Evolutionary conservation across 1,284 basidiomycete genomes (phyloP).

Genomic region (Cutaneotrichosporon arboriforme): DNA sequence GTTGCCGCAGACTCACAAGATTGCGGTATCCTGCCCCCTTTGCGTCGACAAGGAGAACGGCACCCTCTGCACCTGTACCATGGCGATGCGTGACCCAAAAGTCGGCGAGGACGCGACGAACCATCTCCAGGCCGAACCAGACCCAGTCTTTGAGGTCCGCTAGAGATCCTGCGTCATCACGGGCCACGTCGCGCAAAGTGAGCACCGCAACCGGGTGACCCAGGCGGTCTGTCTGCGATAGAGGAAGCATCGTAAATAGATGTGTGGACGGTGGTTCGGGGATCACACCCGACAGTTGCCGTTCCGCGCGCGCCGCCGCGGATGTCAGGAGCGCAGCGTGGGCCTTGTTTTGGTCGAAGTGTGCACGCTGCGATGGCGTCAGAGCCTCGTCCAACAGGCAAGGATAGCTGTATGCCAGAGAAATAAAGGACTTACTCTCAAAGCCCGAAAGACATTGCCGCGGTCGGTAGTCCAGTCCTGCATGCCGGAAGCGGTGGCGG

Average conservation of each 20-base stretch:
- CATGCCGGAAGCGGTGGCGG: conserved; percentile 26
- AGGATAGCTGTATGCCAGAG: neutral
- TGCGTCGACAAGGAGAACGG: conserved; percentile 42
- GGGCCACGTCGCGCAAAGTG: conserved; percentile 28
- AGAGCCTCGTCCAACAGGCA: neutral
- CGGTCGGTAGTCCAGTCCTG: conserved; percentile 38
- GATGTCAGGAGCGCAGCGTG: conserved; percentile 24
- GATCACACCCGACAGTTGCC: conserved; percentile 27
- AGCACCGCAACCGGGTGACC: conserved; percentile 42
- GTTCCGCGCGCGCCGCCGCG: conserved; percentile 21
- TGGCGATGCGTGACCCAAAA: conserved; percentile 29
- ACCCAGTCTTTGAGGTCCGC: conserved; percentile 41
- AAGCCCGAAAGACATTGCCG: conserved; percentile 35
- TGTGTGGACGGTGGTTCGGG: conserved; percentile 23
- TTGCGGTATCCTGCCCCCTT: conserved; percentile 44
- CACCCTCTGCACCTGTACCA: conserved; percentile 32
- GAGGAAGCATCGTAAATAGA: conserved; percentile 39
- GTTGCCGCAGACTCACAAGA: conserved; percentile 33
- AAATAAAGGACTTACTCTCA: conserved; percentile 31
- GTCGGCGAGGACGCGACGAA: conserved; percentile 32
- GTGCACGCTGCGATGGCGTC: conserved; percentile 25
- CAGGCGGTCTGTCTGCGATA: conserved; percentile 25
- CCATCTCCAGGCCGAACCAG: conserved; percentile 44
- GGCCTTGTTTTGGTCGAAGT: conserved; percentile 31
- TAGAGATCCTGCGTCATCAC: conserved; percentile 34